Conservation (phyloP, 2,329 filamentous ascomycete species). For the Pseudogymnoascus sp. region DNA sequence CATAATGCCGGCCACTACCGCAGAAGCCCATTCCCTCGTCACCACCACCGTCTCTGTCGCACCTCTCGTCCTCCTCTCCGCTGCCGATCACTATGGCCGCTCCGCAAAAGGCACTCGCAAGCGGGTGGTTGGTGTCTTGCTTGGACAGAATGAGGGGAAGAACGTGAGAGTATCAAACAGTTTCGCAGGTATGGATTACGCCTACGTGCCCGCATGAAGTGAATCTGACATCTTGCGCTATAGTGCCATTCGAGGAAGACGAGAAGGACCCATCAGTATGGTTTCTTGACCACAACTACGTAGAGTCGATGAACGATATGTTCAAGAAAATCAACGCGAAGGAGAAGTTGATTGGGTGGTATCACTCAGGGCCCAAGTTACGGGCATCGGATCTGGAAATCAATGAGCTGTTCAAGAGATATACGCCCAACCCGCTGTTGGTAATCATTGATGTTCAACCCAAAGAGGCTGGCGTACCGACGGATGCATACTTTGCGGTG, state of each 20-base stretch:
- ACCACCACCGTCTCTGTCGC: conserved; percentile 93
- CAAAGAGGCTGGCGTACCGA: conserved; percentile 94
- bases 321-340: conserved; percentile 99
- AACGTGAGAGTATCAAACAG: conserved; percentile 97
- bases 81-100: conserved; percentile 96
- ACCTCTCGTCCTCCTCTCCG: conserved; percentile 92
- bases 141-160: conserved; percentile 94
- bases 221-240: conserved; percentile 21
- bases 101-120: conserved; percentile 77
- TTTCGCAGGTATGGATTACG: conserved; percentile 66
- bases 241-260: conserved; percentile 97
- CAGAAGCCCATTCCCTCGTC: conserved; percentile 91
- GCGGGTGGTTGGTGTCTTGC: conserved; percentile 85
- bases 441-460: conserved; percentile 98
- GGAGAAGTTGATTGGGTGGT: conserved; percentile 99
- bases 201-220: background rate
- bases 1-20: conserved; percentile 90
- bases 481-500: conserved; percentile 97
- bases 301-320: conserved; percentile 99
- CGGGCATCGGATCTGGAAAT: conserved; percentile 95
- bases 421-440: conserved; percentile 89
- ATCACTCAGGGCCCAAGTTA: conserved; percentile 95
- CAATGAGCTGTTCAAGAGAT: conserved; percentile 99
- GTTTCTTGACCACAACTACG: conserved; percentile 99
- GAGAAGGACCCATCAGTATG: conserved; percentile 97